These are phyloP conservation scores for Fusarium papillatum DNA, from an alignment of 2,329 filamentous ascomycete species.

Conservation along the genomic window DNA sequence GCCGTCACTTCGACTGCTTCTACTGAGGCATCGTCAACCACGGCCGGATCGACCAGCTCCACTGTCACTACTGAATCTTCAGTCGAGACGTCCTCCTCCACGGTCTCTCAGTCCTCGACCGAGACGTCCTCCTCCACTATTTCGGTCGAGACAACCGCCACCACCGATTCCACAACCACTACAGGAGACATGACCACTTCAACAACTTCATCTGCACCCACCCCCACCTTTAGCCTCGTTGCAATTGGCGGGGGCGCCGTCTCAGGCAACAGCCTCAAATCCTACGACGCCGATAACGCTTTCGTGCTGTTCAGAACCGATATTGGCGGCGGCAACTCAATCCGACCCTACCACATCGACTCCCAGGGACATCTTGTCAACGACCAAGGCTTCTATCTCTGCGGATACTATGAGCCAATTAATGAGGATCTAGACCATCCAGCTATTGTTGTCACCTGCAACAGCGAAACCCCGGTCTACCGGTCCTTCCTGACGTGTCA, in stretches of 20 bases:
- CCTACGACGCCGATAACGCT: neutral
- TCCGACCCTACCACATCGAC: neutral
- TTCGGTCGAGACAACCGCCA: neutral
- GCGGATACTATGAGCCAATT: neutral
- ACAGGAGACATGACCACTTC: neutral
- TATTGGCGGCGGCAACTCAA: neutral
- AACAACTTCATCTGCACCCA: neutral
- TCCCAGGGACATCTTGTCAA: neutral
- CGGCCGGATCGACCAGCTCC: neutral
- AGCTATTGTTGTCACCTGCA: neutral
- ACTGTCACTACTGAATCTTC: neutral
- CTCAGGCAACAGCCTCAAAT: neutral
- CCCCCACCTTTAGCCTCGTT: neutral
- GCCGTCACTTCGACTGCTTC: neutral
- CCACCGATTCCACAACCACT: neutral
- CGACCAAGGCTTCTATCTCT: neutral
- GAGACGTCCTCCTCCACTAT: neutral
- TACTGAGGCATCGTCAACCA: neutral
- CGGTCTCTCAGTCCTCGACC: neutral
- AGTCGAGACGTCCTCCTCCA: neutral
- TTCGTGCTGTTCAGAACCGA: no score
- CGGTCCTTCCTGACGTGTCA: neutral
- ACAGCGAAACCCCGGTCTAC: fast-evolving
- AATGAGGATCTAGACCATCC: no score
- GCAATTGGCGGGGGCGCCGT: neutral